Base-by-base conservation (phyloP, 306 rosid species). In the Cicer arietinum region DNA sequence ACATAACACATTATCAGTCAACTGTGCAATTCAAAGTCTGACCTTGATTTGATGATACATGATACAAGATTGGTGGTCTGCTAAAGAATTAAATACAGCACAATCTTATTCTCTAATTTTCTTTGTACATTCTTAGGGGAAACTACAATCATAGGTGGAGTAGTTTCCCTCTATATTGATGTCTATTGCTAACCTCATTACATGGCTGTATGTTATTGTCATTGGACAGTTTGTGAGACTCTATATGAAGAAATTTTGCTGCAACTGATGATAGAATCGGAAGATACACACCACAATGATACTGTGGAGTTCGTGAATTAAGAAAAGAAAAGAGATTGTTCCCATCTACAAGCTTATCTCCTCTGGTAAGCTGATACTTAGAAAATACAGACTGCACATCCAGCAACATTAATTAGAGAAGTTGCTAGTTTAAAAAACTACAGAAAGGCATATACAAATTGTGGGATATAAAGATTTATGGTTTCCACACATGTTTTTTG, bases 311-410 rank as follows among this genome's bases (percentile, higher is more conserved):
- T 81, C 77, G 43, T 82, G 77, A 63, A 76, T 51, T 30, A 63
- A 40, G 63, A 64, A 17, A 72, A n/a, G 48, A 61, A 7, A 62
- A 46, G 30, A 20, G 47, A 58, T 63, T 45, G 80, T 22, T 69
- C 80, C 74, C 71, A 45, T 75, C 86, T 94, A 94, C 80, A 94
- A 84, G 96, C 92, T 92, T 85, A 92, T 76, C 16, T 94, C 97
- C 85, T 83, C 83, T 3, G 99, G 97, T 78, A 94, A 81, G 88
- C 96, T 81, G 87, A 94, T 89, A 81, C 92, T 96, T 16, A 94
- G 93, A 79, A 94, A 92, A 79, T 94, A 89, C 3, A 92, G 88
- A 85, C 99, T 94, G 95, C 90, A 88, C 77, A 83, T 74, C 74
- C 77, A 77, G 71, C 40, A 81, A 76, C 8, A 11, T 18, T 7